phyloP scores from a whole-genome alignment of 345 rosid genomes.

The Citrus cavaleriei region DNA sequence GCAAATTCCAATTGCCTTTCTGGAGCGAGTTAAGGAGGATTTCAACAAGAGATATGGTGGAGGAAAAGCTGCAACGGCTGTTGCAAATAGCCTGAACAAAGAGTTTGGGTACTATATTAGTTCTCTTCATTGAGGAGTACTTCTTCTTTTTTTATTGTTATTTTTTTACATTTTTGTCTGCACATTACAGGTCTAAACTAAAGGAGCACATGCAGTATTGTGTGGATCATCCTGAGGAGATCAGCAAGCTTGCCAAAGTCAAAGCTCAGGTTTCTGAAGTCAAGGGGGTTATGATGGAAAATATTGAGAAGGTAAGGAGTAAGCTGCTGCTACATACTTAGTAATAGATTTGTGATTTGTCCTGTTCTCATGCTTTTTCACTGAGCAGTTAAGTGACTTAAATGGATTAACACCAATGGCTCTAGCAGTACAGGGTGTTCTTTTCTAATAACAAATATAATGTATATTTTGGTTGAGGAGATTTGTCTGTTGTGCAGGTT shows the following conservation, averaged over 20 bases:
- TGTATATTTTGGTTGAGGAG: background rate
- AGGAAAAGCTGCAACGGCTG: constrained; percentile 84
- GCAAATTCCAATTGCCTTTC: constrained; percentile 81
- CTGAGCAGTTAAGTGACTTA: background rate
- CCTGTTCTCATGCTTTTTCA: background rate
- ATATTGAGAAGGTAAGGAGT: constrained; percentile 80
- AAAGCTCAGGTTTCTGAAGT: constrained; percentile 98
- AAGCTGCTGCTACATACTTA: background rate
- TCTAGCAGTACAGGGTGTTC: background rate
- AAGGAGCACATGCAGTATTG: constrained; percentile 97
- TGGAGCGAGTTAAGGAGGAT: constrained; percentile 91
- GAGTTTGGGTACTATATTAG: constrained; percentile 56
- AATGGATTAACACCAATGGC: background rate
- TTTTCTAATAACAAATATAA: background rate
- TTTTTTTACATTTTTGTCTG: constrained; percentile 15
- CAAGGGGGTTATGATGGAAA: constrained; percentile 99
- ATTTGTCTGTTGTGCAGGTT: constrained; percentile 45
- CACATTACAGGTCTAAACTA: constrained; percentile 60
- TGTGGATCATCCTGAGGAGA: constrained; percentile 93
- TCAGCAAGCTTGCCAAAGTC: constrained; percentile 96
- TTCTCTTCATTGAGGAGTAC: background rate
- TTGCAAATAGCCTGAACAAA: constrained; percentile 67
- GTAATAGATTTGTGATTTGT: background rate
- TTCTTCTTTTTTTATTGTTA: background rate
- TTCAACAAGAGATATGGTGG: constrained; percentile 84